phyloP scores from a whole-genome alignment of 139 green algal species.

The Asterochloris erici region DNA sequence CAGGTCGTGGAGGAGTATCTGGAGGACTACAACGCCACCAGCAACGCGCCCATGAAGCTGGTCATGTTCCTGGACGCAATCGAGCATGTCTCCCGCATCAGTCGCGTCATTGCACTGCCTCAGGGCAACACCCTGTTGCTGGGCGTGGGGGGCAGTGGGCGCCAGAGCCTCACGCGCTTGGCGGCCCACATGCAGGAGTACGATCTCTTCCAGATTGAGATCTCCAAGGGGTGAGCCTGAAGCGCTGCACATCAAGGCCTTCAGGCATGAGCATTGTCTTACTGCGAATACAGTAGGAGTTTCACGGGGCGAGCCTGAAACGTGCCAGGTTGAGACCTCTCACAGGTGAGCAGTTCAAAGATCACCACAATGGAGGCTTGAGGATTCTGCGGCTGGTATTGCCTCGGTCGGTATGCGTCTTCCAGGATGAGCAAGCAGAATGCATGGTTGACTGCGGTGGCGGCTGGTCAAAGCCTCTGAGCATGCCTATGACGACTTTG shows the following conservation, averaged over 20 bases:
- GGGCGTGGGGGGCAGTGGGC: constrained; percentile 59
- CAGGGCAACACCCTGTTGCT: constrained; percentile 84
- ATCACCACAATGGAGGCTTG: no score
- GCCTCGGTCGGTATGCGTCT: no score
- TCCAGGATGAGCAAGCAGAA: no score
- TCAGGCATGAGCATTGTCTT: no score
- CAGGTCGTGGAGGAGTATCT: constrained; percentile 30
- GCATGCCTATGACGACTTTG: background rate
- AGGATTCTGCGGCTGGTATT: no score
- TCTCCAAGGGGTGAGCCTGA: constrained; percentile 45
- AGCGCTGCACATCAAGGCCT: constrained; percentile 29
- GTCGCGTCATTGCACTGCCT: constrained; percentile 72
- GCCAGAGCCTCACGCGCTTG: constrained; percentile 75
- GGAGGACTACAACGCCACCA: constrained; percentile 71
- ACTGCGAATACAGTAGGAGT: no score
- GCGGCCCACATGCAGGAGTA: constrained; percentile 66
- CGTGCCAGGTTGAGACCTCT: no score
- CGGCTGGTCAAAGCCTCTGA: no score
- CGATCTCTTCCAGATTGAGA: constrained; percentile 68
- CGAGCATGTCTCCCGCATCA: constrained; percentile 68
- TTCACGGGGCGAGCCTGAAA: no score
- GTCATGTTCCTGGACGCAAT: constrained; percentile 79
- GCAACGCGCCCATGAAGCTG: constrained; percentile 34
- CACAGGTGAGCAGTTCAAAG: no score
- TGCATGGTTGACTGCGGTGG: no score